Percentiles rank a stretch among this genome's conserved stretches.
These are phyloP conservation scores for Hippophae gyantsensis DNA, from an alignment of 306 rosid species.

Conservation along the genomic window DNA sequence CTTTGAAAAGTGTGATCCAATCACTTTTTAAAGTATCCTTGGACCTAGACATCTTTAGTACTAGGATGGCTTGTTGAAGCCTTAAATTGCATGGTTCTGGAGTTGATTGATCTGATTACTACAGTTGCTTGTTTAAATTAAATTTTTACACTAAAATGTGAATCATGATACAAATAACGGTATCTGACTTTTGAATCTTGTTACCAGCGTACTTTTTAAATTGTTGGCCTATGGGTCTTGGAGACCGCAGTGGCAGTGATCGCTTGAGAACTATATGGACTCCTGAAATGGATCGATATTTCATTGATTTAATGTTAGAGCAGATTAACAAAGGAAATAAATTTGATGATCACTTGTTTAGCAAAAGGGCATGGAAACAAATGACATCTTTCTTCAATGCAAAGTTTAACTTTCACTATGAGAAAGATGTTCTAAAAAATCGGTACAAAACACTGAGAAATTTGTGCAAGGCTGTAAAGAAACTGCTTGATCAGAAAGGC, in stretches of 20 bases:
- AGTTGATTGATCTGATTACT: no score
- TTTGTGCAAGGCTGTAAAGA: constrained; percentile 40
- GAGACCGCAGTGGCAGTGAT: constrained; percentile 31
- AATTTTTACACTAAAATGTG: no score
- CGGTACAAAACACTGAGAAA: constrained; percentile 65
- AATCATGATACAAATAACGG: no score
- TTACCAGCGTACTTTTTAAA: neutral
- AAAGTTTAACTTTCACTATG: constrained; percentile 60
- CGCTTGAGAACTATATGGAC: constrained; percentile 74
- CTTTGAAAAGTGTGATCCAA: no score
- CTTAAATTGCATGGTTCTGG: no score
- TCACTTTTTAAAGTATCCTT: no score
- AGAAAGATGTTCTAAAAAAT: constrained; percentile 68
- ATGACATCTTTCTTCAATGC: constrained; percentile 52
- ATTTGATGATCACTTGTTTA: constrained; percentile 59
- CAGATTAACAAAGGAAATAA: constrained; percentile 41
- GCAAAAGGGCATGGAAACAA: constrained; percentile 61
- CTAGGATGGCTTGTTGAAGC: no score
- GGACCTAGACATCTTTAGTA: no score
- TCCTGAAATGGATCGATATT: constrained; percentile 66
- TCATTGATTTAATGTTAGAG: constrained; percentile 62
- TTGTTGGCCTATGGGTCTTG: constrained; percentile 31
- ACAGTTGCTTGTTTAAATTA: no score
- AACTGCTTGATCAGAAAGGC: constrained; percentile 46
- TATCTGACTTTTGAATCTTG: neutral